A percentile compares a stretch with the other conserved stretches of the same genome.
Conservation (phyloP, 2,329 filamentous ascomycete genomes). For the Calonectria pteridis region DNA sequence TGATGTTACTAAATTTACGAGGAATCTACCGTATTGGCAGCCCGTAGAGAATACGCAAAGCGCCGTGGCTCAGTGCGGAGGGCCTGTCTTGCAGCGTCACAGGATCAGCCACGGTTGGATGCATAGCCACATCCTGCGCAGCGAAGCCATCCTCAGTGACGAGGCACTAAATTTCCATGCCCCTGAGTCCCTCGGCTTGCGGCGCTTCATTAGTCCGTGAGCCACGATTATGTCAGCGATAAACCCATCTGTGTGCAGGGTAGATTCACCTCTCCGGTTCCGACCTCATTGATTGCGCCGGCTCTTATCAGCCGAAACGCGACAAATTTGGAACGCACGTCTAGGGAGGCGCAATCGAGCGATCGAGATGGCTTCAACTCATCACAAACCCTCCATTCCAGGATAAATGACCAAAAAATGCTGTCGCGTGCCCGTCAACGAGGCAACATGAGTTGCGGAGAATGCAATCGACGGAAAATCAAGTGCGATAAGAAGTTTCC, state of each 20-base stretch:
- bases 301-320: background rate
- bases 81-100: background rate
- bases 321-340: background rate
- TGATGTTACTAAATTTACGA: background rate
- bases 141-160: background rate
- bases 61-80: background rate
- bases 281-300: background rate
- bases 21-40: background rate
- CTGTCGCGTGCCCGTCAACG: background rate
- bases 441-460: background rate
- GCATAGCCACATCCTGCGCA: background rate
- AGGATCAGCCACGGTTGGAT: background rate
- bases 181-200: background rate
- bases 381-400: background rate
- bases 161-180: background rate
- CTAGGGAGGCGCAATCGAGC: background rate
- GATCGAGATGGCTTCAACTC: background rate
- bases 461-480: conserved; percentile 3
- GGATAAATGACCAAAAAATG: background rate
- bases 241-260: background rate
- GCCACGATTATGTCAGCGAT: background rate
- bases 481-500: conserved; percentile 2
- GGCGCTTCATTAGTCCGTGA: background rate
- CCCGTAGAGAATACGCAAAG: background rate
- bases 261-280: background rate